Evolutionary conservation across 352 stramenopile species (phyloP).

Genomic region (Pythium dissimile): DNA sequence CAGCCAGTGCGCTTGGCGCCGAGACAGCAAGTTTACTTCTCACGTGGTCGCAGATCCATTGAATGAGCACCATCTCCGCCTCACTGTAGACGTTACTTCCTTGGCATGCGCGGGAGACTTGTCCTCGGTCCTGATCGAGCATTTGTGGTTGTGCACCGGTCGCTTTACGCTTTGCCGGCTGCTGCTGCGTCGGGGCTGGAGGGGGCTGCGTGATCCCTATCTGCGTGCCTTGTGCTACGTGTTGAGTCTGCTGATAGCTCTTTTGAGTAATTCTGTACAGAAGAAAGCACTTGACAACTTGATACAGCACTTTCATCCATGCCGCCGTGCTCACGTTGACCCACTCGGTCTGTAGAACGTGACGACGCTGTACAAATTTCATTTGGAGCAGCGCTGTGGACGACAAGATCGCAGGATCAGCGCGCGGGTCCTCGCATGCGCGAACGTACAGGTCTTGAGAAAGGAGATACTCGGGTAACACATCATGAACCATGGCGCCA

Average conservation of each 20-base stretch:
- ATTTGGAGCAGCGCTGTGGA: conserved; percentile 31
- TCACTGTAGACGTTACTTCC: conserved; percentile 92
- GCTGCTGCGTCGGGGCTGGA: background rate
- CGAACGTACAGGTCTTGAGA: conserved; percentile 77
- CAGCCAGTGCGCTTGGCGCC: background rate
- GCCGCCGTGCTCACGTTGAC: conserved; percentile 35
- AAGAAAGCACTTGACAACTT: conserved; percentile 93
- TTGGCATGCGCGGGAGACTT: conserved; percentile 28
- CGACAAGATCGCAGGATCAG: conserved; percentile 44
- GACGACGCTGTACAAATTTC: conserved; percentile 50
- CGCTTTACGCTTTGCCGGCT: conserved; percentile 14
- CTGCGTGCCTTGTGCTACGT: background rate
- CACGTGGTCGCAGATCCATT: conserved; percentile 87
- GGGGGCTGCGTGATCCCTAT: background rate
- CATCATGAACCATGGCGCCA: conserved; percentile 88
- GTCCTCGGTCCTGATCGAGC: too few relatives aligned
- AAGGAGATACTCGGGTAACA: conserved; percentile 80
- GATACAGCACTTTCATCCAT: conserved; percentile 88
- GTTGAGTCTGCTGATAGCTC: conserved; percentile 25
- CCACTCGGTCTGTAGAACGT: conserved; percentile 61
- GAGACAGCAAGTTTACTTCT: conserved; percentile 19
- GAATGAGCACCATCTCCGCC: conserved; percentile 87
- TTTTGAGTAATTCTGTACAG: conserved; percentile 88
- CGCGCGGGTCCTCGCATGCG: conserved; percentile 63
- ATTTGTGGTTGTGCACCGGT: background rate